These are phyloP conservation scores for Bocquillonia castaneifolia DNA, from an alignment of 441 rosid species.

Conservation along the genomic window DNA sequence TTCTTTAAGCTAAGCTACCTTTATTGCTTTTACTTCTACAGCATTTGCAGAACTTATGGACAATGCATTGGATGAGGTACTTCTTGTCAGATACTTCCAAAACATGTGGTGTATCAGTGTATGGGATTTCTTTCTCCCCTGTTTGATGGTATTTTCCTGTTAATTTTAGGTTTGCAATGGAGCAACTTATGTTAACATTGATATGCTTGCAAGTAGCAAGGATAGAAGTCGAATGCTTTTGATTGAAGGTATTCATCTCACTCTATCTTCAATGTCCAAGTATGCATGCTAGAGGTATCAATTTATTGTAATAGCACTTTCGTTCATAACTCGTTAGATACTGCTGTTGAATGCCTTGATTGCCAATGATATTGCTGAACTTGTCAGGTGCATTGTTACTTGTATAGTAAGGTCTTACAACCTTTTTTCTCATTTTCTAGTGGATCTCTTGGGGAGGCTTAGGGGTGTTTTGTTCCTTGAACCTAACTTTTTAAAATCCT, in stretches of 20 bases:
- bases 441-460: too few relatives aligned
- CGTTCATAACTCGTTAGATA: too few relatives aligned
- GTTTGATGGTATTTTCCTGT: constrained; percentile 4
- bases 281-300: background rate
- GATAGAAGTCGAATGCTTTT: constrained; percentile 66
- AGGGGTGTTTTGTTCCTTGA: background rate
- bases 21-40: constrained; percentile 29
- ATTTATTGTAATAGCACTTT: background rate
- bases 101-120: background rate
- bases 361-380: background rate
- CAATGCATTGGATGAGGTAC: constrained; percentile 87
- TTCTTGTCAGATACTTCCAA: background rate
- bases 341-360: background rate
- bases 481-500: background rate
- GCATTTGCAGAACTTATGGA: constrained; percentile 95
- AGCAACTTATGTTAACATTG: constrained; percentile 72
- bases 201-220: constrained; percentile 58
- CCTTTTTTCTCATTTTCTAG: too few relatives aligned
- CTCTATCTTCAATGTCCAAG: background rate
- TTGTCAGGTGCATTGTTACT: background rate
- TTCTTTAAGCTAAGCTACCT: constrained; percentile 6
- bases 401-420: too few relatives aligned
- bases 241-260: constrained; percentile 54
- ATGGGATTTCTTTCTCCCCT: background rate
- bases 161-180: constrained; percentile 59